Evolutionary conservation across 441 rosid species (phyloP).

Genomic region (Theobroma grandiflorum): DNA sequence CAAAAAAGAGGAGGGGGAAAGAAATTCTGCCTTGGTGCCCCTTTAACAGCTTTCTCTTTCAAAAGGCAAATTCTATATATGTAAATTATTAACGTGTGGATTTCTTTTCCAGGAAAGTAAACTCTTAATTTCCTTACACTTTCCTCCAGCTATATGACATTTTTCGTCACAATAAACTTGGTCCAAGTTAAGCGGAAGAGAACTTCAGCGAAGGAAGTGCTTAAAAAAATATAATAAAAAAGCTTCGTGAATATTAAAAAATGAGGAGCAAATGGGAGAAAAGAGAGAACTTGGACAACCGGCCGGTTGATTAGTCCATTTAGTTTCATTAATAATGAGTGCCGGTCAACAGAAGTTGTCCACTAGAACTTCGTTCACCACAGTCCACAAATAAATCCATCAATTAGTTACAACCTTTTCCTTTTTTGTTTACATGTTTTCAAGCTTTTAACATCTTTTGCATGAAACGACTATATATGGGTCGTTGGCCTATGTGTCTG

Average conservation of each 20-base stretch:
- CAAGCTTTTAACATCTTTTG: background rate
- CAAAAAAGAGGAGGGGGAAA: background rate
- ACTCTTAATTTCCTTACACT: no score
- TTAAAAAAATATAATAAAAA: background rate
- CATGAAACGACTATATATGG: background rate
- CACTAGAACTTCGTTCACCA: background rate
- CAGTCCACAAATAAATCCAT: background rate
- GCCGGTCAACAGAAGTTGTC: constrained; percentile 8
- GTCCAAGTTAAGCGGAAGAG: background rate
- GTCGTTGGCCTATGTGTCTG: background rate
- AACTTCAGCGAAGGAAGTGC: background rate
- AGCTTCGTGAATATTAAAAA: background rate
- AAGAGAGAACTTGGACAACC: background rate
- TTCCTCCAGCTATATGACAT: background rate
- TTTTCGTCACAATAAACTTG: background rate
- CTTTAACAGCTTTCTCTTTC: no score
- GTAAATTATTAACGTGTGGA: no score
- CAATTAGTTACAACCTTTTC: background rate
- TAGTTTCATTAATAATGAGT: background rate
- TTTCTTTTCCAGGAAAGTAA: background rate
- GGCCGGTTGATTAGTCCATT: background rate
- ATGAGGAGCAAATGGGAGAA: background rate
- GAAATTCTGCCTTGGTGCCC: background rate
- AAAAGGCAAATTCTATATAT: no score
- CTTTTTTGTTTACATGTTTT: background rate